phyloP scores from a whole-genome alignment of 495 filamentous ascomycete genomes.

The Xylaria acuta region DNA sequence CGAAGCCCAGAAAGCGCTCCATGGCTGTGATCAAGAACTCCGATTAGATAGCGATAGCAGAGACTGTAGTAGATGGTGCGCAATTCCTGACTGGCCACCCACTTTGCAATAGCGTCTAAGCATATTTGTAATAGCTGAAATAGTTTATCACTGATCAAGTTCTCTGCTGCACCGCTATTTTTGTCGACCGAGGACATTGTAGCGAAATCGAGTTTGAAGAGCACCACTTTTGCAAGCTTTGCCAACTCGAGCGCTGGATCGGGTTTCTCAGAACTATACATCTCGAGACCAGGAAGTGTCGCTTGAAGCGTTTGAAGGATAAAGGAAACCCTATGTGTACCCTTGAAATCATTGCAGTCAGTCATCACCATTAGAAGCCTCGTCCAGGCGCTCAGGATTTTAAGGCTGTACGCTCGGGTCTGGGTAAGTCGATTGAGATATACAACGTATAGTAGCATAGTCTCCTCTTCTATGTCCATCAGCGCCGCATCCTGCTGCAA shows the following conservation, averaged over 20 bases:
- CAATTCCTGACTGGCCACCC: slow-evolving; percentile 70
- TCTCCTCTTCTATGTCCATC: slow-evolving; percentile 63
- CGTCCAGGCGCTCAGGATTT: slow-evolving; percentile 77
- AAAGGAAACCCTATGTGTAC: slow-evolving; percentile 70
- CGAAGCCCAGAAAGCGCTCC: slow-evolving; percentile 54
- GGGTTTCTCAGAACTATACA: slow-evolving; percentile 67
- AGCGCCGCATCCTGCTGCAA: slow-evolving; percentile 62
- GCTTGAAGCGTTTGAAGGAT: slow-evolving; percentile 84
- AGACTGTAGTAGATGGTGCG: slow-evolving; percentile 87
- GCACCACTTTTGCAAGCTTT: slow-evolving; percentile 74
- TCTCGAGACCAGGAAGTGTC: slow-evolving; percentile 83
- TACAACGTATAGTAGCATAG: slow-evolving; percentile 60
- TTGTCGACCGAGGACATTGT: slow-evolving; percentile 46
- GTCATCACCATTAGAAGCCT: slow-evolving; percentile 81
- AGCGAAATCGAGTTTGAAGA: slow-evolving; percentile 72
- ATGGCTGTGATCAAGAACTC: slow-evolving; percentile 64
- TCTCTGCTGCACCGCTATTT: slow-evolving; percentile 60
- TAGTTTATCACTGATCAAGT: slow-evolving; percentile 85
- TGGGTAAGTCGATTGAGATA: slow-evolving; percentile 69
- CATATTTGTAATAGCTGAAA: slow-evolving; percentile 89
- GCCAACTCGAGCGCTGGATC: slow-evolving; percentile 75
- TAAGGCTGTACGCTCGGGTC: slow-evolving; percentile 63
- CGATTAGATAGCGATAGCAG: slow-evolving; percentile 80
- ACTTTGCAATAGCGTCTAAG: slow-evolving; percentile 73
- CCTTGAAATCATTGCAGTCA: slow-evolving; percentile 75